Evolutionary conservation across 2,329 filamentous ascomycete genomes (phyloP).

Genomic region (Cryphonectria japonica): DNA sequence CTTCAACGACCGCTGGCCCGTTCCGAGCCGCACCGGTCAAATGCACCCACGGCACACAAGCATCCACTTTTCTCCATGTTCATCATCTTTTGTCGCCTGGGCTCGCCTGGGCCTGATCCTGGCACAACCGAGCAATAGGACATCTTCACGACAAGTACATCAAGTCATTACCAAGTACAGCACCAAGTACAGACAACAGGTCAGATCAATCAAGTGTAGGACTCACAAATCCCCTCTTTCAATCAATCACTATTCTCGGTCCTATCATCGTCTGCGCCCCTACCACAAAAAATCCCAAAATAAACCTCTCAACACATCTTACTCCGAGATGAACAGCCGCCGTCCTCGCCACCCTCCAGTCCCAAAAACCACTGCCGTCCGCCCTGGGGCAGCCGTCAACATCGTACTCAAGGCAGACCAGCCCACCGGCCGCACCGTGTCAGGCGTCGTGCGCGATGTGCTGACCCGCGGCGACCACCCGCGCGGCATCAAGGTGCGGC

Average conservation of each 20-base stretch:
- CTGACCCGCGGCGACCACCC: constrained; percentile 76
- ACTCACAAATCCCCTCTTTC: background rate
- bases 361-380: constrained; percentile 55
- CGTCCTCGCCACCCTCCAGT: constrained; percentile 37
- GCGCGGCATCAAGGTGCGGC: constrained; percentile 76
- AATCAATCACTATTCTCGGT: background rate
- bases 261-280: background rate
- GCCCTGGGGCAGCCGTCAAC: constrained; percentile 66
- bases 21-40: background rate
- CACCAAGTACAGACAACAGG: too few relatives aligned
- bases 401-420: constrained; percentile 80
- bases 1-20: background rate
- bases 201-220: too few relatives aligned
- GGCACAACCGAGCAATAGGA: background rate
- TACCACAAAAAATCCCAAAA: background rate
- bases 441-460: constrained; percentile 67
- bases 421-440: constrained; percentile 71
- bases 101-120: background rate
- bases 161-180: too few relatives aligned
- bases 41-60: background rate
- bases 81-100: background rate
- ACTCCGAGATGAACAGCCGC: constrained; percentile 1
- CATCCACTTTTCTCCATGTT: background rate
- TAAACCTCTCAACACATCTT: background rate
- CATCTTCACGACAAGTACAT: too few relatives aligned